Evolutionary conservation across 2,329 filamentous ascomycete genomes (phyloP), one percentile per base, ranked within the genome.

Genomic region (Ceratocystis alfenasii): DNA sequence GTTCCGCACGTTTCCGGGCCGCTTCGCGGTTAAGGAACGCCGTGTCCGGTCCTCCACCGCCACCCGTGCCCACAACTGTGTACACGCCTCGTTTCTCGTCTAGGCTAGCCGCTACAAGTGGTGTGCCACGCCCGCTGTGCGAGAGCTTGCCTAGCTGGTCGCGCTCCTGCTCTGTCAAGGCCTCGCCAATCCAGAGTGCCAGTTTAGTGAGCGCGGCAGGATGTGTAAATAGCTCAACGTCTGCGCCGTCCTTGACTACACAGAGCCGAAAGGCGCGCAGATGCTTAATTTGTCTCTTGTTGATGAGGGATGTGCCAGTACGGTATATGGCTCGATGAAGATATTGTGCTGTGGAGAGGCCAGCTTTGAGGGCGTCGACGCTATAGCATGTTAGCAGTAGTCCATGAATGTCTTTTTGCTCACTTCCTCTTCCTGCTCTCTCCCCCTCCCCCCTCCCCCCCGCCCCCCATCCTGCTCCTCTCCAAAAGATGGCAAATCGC

Each of bases 201-300:
- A 99, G 82, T 75, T 97, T 96, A 1, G 92, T 95, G 28, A 99
- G 78, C 1, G 94, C 94, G 5, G 92, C 90, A 0, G 94, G 92
- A 72, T 97, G 93, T 0, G 87, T 91, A 76, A 99, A 99, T 10
- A 97, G 81, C n/a, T 83, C 78, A 0, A 95, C 88, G 71, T 97
- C 94, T 0, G 92, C 90, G 0, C 93, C 91, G 72, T 97, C 94
- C 73, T 95, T 96, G 71, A 99, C 91, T 3, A 97, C 88, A 44
- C 89, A 95, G 81, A 99, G 91, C 62, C 94, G 89, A 74, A 97
- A 99, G 0, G 93, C 89, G 61, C 90, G 86, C 17, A 99, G 80
- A 74, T 96, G 91, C 46, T 90, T 89, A 73, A 99, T 95, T 72
- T 96, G 92, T 67, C 89, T 87, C 77, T 99, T 99, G 70, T 90